A percentile compares a stretch with the other conserved stretches of the same genome.
Evolutionary conservation across 2,329 filamentous ascomycete genomes (phyloP).

Genomic region (Fusarium sp.): DNA sequence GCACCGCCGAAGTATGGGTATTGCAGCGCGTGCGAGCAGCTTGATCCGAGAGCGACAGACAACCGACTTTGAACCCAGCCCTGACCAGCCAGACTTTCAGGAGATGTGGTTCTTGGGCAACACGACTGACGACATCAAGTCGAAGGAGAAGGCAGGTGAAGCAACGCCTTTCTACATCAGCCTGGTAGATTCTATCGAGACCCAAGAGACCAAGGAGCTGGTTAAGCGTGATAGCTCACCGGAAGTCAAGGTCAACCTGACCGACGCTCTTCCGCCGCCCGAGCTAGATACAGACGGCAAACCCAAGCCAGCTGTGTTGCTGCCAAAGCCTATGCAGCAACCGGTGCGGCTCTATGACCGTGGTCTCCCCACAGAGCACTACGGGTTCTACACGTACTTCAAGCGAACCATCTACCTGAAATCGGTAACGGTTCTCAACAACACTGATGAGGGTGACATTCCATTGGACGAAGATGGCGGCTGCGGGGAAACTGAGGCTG

Average conservation of each 20-base stretch:
- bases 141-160: conserved; percentile 80
- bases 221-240: conserved; percentile 34
- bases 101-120: conserved; percentile 88
- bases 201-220: conserved; percentile 45
- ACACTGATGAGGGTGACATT: conserved; percentile 55
- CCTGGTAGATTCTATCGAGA: conserved; percentile 65
- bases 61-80: conserved; percentile 61
- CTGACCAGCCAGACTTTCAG: conserved; percentile 68
- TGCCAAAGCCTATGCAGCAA: conserved; percentile 78
- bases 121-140: conserved; percentile 80
- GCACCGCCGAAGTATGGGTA: conserved; percentile 42
- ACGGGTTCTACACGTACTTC: conserved; percentile 94
- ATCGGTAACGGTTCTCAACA: conserved; percentile 62
- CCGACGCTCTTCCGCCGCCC: conserved; percentile 71
- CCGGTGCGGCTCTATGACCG: conserved; percentile 89
- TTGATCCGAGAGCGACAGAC: conserved; percentile 35
- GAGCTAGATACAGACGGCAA: conserved; percentile 75
- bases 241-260: conserved; percentile 43
- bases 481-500: conserved; percentile 63
- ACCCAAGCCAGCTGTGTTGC: conserved; percentile 76
- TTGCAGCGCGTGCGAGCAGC: conserved; percentile 40
- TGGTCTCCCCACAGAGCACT: conserved; percentile 84
- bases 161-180: conserved; percentile 90
- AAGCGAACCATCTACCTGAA: conserved; percentile 87
- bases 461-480: conserved; percentile 68